Evolutionary conservation across 2,329 filamentous ascomycete genomes (phyloP).

Genomic region (Fusarium camptoceras): DNA sequence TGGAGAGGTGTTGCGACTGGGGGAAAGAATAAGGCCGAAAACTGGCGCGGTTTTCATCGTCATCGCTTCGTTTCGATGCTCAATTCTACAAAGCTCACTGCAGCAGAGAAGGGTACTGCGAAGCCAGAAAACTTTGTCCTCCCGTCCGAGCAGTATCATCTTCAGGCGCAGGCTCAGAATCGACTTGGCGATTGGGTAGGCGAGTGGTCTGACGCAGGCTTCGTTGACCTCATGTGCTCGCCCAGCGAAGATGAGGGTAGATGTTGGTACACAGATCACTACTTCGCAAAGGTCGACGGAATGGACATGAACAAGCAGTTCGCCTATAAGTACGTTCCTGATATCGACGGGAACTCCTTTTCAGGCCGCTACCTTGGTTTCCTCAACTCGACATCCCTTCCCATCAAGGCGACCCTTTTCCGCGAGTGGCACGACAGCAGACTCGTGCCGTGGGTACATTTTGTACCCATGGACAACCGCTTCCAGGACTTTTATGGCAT

Average conservation of each 20-base stretch:
- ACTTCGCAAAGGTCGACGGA: constrained; percentile 56
- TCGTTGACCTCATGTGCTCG: constrained; percentile 66
- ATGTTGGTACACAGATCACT: constrained; percentile 63
- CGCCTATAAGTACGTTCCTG: constrained; percentile 75
- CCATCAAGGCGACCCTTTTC: constrained; percentile 82
- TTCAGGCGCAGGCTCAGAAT: constrained; percentile 59
- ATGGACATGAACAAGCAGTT: constrained; percentile 66
- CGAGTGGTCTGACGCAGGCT: constrained; percentile 62
- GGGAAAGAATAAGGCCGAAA: constrained; percentile 67
- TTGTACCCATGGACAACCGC: constrained; percentile 81
- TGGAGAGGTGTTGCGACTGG: constrained; percentile 78
- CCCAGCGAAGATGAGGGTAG: constrained; percentile 51
- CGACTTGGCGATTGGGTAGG: constrained; percentile 63
- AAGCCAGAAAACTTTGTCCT: constrained; percentile 65
- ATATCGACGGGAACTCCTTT: constrained; percentile 81
- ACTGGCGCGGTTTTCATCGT: constrained; percentile 79
- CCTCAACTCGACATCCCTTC: constrained; percentile 74
- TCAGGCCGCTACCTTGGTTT: constrained; percentile 77
- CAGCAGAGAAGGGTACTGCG: constrained; percentile 59
- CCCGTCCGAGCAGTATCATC: constrained; percentile 59
- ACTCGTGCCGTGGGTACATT: constrained; percentile 82
- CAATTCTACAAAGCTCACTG: constrained; percentile 69
- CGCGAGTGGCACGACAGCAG: constrained; percentile 84
- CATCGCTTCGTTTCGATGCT: constrained; percentile 81
- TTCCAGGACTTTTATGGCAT: constrained; percentile 79